A percentile compares a stretch with the other conserved stretches of the same genome.
phyloP scores from a whole-genome alignment of 2,329 filamentous ascomycete species.

The Curvularia lunata region DNA sequence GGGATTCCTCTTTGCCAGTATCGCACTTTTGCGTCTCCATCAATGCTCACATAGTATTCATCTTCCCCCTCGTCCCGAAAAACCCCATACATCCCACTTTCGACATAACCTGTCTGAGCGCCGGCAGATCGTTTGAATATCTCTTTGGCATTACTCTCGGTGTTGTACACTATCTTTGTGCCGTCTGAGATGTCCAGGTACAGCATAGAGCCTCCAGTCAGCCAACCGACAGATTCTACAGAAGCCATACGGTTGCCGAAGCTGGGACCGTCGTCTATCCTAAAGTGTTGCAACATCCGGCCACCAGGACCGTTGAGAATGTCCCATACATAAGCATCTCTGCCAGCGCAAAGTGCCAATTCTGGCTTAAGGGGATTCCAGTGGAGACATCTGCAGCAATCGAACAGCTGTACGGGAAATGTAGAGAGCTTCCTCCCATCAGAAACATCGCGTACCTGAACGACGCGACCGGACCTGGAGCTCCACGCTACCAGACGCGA shows the following conservation, averaged over 20 bases:
- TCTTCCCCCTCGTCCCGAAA: slow-evolving; percentile 13
- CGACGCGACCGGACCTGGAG: slow-evolving; percentile 14
- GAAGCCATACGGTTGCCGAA: not conserved
- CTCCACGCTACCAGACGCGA: slow-evolving; percentile 37
- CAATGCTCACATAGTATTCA: slow-evolving; percentile 30
- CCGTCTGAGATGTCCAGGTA: not conserved
- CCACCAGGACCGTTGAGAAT: not conserved
- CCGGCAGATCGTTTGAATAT: slow-evolving; percentile 31
- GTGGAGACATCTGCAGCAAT: not conserved
- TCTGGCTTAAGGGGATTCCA: not conserved
- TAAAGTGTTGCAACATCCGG: slow-evolving; percentile 25
- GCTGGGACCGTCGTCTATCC: slow-evolving; percentile 15
- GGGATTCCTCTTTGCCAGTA: slow-evolving; percentile 28
- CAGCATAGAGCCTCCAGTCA: not conserved
- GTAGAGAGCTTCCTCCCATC: slow-evolving; percentile 17
- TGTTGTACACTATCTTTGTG: slow-evolving; percentile 33
- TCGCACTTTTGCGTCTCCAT: slow-evolving; percentile 34
- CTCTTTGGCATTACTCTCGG: slow-evolving; percentile 34
- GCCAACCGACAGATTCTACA: not conserved
- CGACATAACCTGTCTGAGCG: slow-evolving; percentile 8
- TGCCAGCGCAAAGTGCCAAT: not conserved
- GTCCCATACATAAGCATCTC: not conserved
- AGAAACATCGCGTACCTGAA: slow-evolving; percentile 28
- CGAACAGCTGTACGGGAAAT: not conserved
- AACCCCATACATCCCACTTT: slow-evolving; percentile 24